Evolutionary conservation across 768 basidiomycete genomes (phyloP).

Genomic region (Pleurotus ostreatus): DNA sequence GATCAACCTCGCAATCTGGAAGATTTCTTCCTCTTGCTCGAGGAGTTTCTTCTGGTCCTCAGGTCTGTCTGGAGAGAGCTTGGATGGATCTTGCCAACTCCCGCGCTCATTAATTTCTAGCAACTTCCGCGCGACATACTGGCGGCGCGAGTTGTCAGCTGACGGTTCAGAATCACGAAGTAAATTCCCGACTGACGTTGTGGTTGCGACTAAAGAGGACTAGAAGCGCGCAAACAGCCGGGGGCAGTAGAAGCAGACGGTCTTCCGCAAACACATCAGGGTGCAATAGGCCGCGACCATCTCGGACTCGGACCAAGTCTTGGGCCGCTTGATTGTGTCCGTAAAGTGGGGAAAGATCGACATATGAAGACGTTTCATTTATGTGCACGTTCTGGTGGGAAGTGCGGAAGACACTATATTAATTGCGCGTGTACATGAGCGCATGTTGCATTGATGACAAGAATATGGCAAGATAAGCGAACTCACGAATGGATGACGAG

Average conservation of each 20-base stretch:
- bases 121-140: slow-evolving; percentile 80
- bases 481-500: slow-evolving; percentile 73
- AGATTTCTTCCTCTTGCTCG: slow-evolving; percentile 73
- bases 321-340: slow-evolving; percentile 65
- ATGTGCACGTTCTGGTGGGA: slow-evolving; percentile 59
- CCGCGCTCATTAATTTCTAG: slow-evolving; percentile 80
- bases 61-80: slow-evolving; percentile 33
- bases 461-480: background rate
- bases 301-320: slow-evolving; percentile 48
- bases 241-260: slow-evolving; percentile 74
- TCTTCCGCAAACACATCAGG: slow-evolving; percentile 81
- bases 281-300: slow-evolving; percentile 63
- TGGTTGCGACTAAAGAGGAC: slow-evolving; percentile 91
- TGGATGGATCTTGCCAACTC: slow-evolving; percentile 53
- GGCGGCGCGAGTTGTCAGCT: background rate
- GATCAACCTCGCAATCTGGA: slow-evolving; percentile 74
- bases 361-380: slow-evolving; percentile 85
- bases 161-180: background rate
- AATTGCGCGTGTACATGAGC: background rate
- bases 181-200: slow-evolving; percentile 50
- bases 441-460: background rate
- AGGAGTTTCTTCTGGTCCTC: slow-evolving; percentile 29
- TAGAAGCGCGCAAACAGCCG: slow-evolving; percentile 67
- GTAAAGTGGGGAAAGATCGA: slow-evolving; percentile 82
- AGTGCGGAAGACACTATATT: slow-evolving; percentile 75